phyloP scores from a whole-genome alignment of 1,284 basidiomycete genomes.

The Marasmius oreades region DNA sequence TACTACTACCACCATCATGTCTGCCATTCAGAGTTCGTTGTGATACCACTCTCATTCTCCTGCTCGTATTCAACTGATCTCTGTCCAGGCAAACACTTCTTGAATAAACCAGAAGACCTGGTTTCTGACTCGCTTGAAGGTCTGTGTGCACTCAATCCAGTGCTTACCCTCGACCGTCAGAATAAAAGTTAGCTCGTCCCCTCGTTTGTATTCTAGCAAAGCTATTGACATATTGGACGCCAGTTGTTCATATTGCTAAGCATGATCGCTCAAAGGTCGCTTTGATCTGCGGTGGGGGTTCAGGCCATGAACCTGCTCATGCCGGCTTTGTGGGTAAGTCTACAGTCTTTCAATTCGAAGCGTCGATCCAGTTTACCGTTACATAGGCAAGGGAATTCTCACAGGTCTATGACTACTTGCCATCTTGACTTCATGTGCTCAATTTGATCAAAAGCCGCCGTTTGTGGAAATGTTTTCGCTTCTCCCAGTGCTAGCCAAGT shows the following conservation, averaged over 20 bases:
- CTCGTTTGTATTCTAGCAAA: background rate
- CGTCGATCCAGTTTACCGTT: background rate
- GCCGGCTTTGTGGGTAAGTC: slow-evolving; percentile 71
- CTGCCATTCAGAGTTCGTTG: slow-evolving; percentile 31
- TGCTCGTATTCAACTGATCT: background rate
- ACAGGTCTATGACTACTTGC: slow-evolving; percentile 41
- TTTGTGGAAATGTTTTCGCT: slow-evolving; percentile 86
- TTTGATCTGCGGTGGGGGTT: slow-evolving; percentile 86
- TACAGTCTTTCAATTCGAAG: background rate
- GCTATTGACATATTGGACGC: slow-evolving; percentile 2
- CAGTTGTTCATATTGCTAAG: slow-evolving; percentile 62
- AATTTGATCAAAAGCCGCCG: slow-evolving; percentile 52
- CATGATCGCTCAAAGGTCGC: slow-evolving; percentile 69
- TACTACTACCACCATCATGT: slow-evolving; percentile 15
- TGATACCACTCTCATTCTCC: background rate
- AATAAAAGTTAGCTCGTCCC: slow-evolving; percentile 50
- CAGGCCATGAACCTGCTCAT: slow-evolving; percentile 89
- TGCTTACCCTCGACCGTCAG: slow-evolving; percentile 60
- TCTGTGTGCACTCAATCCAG: slow-evolving; percentile 67
- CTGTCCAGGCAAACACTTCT: slow-evolving; percentile 64
- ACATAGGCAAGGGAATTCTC: slow-evolving; percentile 71
- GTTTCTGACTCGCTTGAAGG: slow-evolving; percentile 79
- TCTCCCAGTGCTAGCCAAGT: slow-evolving; percentile 87
- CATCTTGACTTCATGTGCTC: slow-evolving; percentile 6
- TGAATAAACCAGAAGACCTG: slow-evolving; percentile 65